Percentiles rank a stretch among this genome's conserved stretches.
Evolutionary conservation across 805 yeast genomes (phyloP).

Genomic region (Candida vaughaniae): DNA sequence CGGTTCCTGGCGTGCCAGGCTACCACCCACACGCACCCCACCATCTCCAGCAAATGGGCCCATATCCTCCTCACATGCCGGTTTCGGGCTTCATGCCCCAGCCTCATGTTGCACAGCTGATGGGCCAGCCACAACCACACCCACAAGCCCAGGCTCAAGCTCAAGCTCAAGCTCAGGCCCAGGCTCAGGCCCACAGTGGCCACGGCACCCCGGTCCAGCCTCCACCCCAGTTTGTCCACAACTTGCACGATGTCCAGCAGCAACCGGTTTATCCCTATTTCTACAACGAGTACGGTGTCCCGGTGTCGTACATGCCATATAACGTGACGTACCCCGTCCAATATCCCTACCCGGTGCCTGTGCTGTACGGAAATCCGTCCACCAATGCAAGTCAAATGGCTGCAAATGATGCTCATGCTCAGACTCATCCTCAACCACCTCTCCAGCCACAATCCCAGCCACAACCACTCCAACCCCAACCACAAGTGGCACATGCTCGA

Average conservation of each 20-base stretch:
- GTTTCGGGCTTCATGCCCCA: too few relatives aligned
- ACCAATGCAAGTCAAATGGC: too few relatives aligned
- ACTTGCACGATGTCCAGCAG: too few relatives aligned
- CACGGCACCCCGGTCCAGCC: too few relatives aligned
- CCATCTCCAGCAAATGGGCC: background rate
- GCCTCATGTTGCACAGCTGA: too few relatives aligned
- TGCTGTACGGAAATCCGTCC: too few relatives aligned
- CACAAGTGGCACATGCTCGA: background rate
- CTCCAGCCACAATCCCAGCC: conserved; percentile 6
- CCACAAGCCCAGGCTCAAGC: too few relatives aligned
- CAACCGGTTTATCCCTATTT: conserved; percentile 8
- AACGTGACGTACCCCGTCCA: conserved; percentile 5
- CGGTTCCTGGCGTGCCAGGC: too few relatives aligned
- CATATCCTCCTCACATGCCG: background rate
- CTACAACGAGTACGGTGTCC: conserved; percentile 13
- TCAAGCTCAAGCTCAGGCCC: too few relatives aligned
- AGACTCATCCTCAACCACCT: background rate
- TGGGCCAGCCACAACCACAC: too few relatives aligned
- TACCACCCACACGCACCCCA: background rate
- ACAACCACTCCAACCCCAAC: background rate
- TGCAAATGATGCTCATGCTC: conserved; percentile 2
- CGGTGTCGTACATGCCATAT: conserved; percentile 11
- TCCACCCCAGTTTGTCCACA: background rate
- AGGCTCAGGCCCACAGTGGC: too few relatives aligned
- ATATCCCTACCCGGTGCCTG: conserved; percentile 3